phyloP scores from a whole-genome alignment of 2,329 filamentous ascomycete genomes.

The Fusarium avenaceum region DNA sequence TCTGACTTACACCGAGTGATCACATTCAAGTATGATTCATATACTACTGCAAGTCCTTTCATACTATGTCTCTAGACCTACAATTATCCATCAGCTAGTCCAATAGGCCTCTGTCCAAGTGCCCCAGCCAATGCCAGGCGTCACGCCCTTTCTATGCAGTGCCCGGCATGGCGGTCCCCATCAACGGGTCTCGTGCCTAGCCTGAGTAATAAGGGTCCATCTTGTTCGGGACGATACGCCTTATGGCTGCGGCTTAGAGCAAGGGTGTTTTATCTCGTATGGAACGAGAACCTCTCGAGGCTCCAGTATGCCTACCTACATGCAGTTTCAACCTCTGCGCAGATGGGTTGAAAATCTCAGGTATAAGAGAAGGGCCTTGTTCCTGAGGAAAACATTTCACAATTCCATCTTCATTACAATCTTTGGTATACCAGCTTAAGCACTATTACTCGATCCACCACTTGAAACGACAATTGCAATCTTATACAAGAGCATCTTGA shows the following conservation, averaged over 20 bases:
- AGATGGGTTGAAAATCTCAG: constrained; percentile 24
- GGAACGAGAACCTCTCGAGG: constrained; percentile 13
- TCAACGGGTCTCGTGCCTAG: constrained; percentile 33
- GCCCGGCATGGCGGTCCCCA: constrained; percentile 17
- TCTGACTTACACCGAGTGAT: constrained; percentile 5
- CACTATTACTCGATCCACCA: background rate
- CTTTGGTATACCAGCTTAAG: constrained; percentile 2
- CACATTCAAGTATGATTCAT: constrained; percentile 15
- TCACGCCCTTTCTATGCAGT: constrained; percentile 18
- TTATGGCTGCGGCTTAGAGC: constrained; percentile 33
- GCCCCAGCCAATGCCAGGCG: constrained; percentile 23
- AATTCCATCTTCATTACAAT: constrained; percentile 17
- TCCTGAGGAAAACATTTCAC: constrained; percentile 25
- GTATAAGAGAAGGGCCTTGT: constrained; percentile 37
- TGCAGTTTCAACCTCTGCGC: constrained; percentile 33
- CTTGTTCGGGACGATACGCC: constrained; percentile 26
- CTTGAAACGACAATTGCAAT: background rate
- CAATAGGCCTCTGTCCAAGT: constrained; percentile 15
- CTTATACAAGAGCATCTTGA: constrained; percentile 1
- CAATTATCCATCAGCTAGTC: constrained; percentile 2
- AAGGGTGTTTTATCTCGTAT: constrained; percentile 7
- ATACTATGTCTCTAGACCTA: constrained; percentile 8
- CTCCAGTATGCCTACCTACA: constrained; percentile 28
- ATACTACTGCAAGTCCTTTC: constrained; percentile 13
- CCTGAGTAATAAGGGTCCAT: constrained; percentile 20